Conservation (phyloP, 1,139 yeast species). For the Sugiyamaella paludigena region DNA sequence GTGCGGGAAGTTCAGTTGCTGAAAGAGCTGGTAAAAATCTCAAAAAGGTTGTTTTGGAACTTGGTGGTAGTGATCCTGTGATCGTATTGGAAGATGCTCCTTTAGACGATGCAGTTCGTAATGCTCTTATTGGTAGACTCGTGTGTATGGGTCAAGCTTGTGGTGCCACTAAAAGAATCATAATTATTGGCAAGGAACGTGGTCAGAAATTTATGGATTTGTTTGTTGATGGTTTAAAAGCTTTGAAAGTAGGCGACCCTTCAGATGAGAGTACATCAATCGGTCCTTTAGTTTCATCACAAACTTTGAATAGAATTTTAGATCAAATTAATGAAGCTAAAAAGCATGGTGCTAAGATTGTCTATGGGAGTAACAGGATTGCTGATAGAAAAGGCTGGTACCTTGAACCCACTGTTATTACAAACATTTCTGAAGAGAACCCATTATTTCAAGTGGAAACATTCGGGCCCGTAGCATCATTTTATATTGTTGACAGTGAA, state of each 20-base stretch:
- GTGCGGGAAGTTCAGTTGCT: constrained; percentile 79
- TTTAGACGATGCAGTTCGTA: constrained; percentile 54
- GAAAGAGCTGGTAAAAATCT: constrained; percentile 71
- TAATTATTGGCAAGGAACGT: constrained; percentile 66
- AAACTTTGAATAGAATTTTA: constrained; percentile 71
- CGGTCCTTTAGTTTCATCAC: constrained; percentile 80
- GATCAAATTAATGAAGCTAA: constrained; percentile 69
- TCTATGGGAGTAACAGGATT: constrained; percentile 69
- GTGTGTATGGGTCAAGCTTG: constrained; percentile 84
- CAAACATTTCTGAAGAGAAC: constrained; percentile 60
- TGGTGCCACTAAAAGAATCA: constrained; percentile 79
- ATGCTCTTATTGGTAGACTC: constrained; percentile 58
- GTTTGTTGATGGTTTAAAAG: constrained; percentile 49
- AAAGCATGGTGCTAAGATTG: constrained; percentile 67
- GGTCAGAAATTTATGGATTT: constrained; percentile 49
- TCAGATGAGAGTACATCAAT: constrained; percentile 67
- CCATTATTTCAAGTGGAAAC: constrained; percentile 66
- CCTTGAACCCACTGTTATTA: constrained; percentile 66
- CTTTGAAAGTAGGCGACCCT: constrained; percentile 61
- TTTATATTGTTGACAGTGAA: constrained; percentile 62
- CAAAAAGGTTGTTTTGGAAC: constrained; percentile 77
- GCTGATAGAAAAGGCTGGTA: constrained; percentile 56
- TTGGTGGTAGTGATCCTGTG: constrained; percentile 84
- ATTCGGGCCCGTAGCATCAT: constrained; percentile 81
- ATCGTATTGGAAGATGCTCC: constrained; percentile 73